These are phyloP conservation scores for Nicotiana obtusifolia DNA, from an alignment of 257 asterid genomes.

Conservation along the genomic window DNA sequence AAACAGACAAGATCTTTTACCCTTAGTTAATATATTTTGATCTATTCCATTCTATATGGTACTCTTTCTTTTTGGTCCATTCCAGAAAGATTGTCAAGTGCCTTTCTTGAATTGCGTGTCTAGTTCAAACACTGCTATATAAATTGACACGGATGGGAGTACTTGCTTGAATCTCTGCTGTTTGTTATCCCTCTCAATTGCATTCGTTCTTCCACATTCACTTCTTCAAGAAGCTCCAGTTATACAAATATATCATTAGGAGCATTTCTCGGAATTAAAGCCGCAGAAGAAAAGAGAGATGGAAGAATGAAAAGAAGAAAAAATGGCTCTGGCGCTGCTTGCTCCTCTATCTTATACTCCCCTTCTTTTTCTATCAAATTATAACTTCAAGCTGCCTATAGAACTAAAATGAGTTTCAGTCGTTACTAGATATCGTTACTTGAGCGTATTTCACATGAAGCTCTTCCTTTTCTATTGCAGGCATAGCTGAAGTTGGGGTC, in stretches of 20 bases:
- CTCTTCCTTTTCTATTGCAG: slow-evolving; percentile 27
- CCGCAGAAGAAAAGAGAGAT: not conserved
- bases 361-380: not conserved
- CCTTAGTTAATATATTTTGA: too few relatives aligned
- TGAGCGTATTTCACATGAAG: not conserved
- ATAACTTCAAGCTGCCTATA: not conserved
- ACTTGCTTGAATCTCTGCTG: not conserved
- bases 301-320: not conserved
- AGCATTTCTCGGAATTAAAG: not conserved
- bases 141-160: not conserved
- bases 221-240: not conserved
- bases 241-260: not conserved
- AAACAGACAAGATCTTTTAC: not conserved
- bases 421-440: not conserved
- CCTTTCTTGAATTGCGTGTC: not conserved
- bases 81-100: not conserved
- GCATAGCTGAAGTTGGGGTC: slow-evolving; percentile 96
- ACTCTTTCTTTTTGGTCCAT: not conserved
- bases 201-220: not conserved
- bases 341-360: not conserved
- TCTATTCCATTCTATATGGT: not conserved
- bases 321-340: not conserved
- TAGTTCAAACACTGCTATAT: not conserved
- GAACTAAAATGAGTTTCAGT: not conserved
- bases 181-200: not conserved